Base-by-base conservation (phyloP, 768 basidiomycete genomes). In the Amanita pallidorosea region DNA sequence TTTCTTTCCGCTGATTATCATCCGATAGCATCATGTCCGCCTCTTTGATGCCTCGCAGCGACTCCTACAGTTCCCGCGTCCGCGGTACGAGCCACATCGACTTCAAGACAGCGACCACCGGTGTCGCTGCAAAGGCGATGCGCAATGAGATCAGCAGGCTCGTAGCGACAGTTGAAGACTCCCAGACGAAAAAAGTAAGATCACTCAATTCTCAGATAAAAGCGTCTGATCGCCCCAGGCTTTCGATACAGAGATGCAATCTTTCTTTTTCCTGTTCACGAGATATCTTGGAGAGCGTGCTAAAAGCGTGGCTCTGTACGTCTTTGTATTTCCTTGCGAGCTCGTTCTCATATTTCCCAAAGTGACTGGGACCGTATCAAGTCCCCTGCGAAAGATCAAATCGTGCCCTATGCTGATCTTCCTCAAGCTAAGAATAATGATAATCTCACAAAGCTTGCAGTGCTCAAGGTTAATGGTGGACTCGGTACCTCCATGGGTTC, bases 21-120 rank as follows among this genome's bases (percentile, higher is more conserved):
- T 46, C 51, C 57, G 40, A 47, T 46, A 48, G 56, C 66, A 79
- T 69, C 63, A 76, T 76, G 69, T 75, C 82, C 11, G 69, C 65
- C 68, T 72, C 70, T 55, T 60, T 78, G 57, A 72, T 81, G 65
- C 84, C 83, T 48, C 76, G 80, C 57, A 67, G 66, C 61, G 83
- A 88, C 56, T 76, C 84, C 52, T 72, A 85, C 77, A 80, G 75
- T 57, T 74, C 80, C 62, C 83, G 86, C 55, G 79, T 77, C 49
- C 81, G 87, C 53, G 87, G 87, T 57, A 79, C 81, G 49, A 81
- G 79, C 58, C 85, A 89, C 66, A 83, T 89, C 72, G 88, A 97
- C 71, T 95, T 95, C 81, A 93, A 94, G 76, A 94, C 91, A n/a
- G 95, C 95, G 56, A 94, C 81, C 47, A 93, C 91, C 49, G 91